Conservation (phyloP, 2,329 filamentous ascomycete genomes). For the Alternaria atra region DNA sequence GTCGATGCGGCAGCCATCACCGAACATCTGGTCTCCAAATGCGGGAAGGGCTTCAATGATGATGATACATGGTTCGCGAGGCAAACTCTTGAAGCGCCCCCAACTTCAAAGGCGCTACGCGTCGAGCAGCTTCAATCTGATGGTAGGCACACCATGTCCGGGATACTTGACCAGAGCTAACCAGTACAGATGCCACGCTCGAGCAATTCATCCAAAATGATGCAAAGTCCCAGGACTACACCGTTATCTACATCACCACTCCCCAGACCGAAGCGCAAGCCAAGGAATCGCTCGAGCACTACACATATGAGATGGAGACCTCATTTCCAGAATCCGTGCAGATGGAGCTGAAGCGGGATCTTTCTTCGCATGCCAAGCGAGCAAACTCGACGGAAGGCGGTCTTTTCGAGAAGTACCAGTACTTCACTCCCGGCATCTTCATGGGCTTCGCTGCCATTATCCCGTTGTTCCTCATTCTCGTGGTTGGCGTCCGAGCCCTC, state of each 20-base stretch:
- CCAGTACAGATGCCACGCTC: conserved; percentile 31
- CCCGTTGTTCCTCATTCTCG: conserved; percentile 78
- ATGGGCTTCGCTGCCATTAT: conserved; percentile 79
- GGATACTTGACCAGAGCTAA: conserved; percentile 6
- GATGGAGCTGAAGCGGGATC: conserved; percentile 77
- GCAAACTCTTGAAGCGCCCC: conserved; percentile 23
- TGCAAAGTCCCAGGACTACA: conserved; percentile 67
- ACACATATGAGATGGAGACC: conserved; percentile 69
- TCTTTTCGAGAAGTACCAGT: conserved; percentile 93
- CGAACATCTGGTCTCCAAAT: conserved; percentile 56
- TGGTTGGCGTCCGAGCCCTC: conserved; percentile 79
- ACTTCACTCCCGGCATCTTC: conserved; percentile 90
- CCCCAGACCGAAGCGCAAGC: conserved; percentile 53
- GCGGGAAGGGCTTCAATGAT: conserved; percentile 53
- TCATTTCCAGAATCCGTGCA: conserved; percentile 71
- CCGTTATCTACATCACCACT: conserved; percentile 77
- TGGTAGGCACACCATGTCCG: conserved; percentile 22
- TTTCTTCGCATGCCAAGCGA: conserved; percentile 47
- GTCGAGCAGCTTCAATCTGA: conserved; percentile 25
- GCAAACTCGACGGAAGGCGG: conserved; percentile 38
- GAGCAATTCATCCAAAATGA: conserved; percentile 47
- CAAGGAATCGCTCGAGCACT: conserved; percentile 33
- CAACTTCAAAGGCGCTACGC: conserved; percentile 25
- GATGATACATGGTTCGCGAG: conserved; percentile 16
- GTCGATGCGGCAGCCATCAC: conserved; percentile 57